Conservation (phyloP, 1,139 yeast genomes). For the Saccharomyces pastorianus region DNA sequence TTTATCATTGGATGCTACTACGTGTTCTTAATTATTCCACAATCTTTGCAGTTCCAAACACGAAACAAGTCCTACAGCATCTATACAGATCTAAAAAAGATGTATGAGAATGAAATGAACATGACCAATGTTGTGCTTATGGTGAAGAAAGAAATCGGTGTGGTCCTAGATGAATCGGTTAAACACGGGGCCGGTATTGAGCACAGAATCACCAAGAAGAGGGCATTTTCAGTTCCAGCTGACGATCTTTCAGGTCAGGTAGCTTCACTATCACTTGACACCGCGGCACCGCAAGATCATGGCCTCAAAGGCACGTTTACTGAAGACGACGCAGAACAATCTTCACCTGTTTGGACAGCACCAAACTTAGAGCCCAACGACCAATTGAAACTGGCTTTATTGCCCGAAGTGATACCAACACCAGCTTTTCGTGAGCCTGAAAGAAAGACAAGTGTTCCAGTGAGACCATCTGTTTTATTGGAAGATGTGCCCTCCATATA, state of each 20-base stretch:
- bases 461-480: not conserved
- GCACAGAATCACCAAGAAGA: slow-evolving; percentile 11
- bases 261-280: slow-evolving; percentile 5
- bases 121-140: slow-evolving; percentile 34
- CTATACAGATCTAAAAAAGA: slow-evolving; percentile 31
- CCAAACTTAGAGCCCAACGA: slow-evolving; percentile 35
- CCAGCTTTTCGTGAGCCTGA: slow-evolving; percentile 8
- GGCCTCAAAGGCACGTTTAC: not conserved
- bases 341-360: slow-evolving; percentile 34
- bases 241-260: slow-evolving; percentile 5
- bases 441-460: slow-evolving; percentile 2
- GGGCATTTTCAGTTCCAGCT: slow-evolving; percentile 28
- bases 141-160: slow-evolving; percentile 30
- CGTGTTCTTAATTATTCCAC: slow-evolving; percentile 33
- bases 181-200: slow-evolving; percentile 8
- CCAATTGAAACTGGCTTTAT: slow-evolving; percentile 29
- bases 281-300: slow-evolving; percentile 1
- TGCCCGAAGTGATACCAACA: slow-evolving; percentile 9
- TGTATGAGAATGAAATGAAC: slow-evolving; percentile 32
- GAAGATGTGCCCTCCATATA: not conserved
- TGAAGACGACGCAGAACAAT: slow-evolving; percentile 12
- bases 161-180: slow-evolving; percentile 20
- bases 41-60: slow-evolving; percentile 34
- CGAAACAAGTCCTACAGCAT: slow-evolving; percentile 34
- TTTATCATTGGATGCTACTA: slow-evolving; percentile 34